phyloP scores from a whole-genome alignment of 2,329 filamentous ascomycete species.

The Ophiostoma piceae region DNA sequence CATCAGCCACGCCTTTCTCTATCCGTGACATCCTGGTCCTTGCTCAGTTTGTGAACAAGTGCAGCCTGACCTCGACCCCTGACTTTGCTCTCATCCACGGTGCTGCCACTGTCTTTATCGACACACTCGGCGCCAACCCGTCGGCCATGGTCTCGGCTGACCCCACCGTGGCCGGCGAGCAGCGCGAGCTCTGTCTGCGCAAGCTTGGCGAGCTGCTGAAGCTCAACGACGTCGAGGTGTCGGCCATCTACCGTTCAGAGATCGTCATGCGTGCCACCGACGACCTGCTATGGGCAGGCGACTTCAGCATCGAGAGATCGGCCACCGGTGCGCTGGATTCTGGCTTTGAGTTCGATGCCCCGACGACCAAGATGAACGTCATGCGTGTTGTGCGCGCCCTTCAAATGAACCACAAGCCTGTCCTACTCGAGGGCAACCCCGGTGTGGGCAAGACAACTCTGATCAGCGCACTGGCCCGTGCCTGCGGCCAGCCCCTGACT shows the following conservation, averaged over 20 bases:
- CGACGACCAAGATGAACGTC: slow-evolving; percentile 82
- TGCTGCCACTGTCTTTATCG: slow-evolving; percentile 91
- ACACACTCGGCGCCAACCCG: slow-evolving; percentile 91
- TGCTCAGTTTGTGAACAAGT: slow-evolving; percentile 85
- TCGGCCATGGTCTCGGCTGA: slow-evolving; percentile 76
- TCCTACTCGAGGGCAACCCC: slow-evolving; percentile 92
- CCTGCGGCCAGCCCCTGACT: slow-evolving; percentile 75
- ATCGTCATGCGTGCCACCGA: slow-evolving; percentile 54
- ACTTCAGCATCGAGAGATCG: slow-evolving; percentile 61
- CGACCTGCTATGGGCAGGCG: slow-evolving; percentile 60
- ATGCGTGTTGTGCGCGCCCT: slow-evolving; percentile 87
- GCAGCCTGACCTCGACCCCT: slow-evolving; percentile 37
- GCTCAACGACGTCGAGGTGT: slow-evolving; percentile 47
- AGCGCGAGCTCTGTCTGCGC: slow-evolving; percentile 67
- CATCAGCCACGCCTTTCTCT: slow-evolving; percentile 71
- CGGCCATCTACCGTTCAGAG: slow-evolving; percentile 57
- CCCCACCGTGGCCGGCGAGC: slow-evolving; percentile 58
- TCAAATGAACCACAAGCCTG: slow-evolving; percentile 74
- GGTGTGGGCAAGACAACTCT: slow-evolving; percentile 97
- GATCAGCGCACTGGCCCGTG: slow-evolving; percentile 74
- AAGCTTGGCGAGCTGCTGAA: slow-evolving; percentile 64
- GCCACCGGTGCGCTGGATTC: slow-evolving; percentile 44
- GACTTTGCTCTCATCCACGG: slow-evolving; percentile 63
- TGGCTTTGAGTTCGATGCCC: slow-evolving; percentile 75
- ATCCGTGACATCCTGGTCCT: slow-evolving; percentile 89